Percentiles rank a stretch among this genome's conserved stretches.
Conservation (phyloP, 441 rosid species). For the Pelargonium myrrhifolium region DNA sequence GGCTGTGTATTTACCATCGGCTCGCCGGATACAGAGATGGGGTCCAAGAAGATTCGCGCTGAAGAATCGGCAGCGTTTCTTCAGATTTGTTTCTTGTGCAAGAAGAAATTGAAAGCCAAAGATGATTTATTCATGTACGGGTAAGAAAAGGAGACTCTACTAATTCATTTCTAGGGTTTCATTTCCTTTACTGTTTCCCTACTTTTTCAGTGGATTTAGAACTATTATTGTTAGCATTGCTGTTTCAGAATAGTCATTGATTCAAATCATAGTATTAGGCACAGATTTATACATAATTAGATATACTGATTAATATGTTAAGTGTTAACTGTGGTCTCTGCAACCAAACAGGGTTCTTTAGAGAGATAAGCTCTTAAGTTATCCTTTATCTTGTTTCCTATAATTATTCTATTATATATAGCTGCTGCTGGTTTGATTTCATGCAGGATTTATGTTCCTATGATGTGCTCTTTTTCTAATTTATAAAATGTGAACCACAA, state of each 20-base stretch:
- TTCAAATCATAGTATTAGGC: not conserved
- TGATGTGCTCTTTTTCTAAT: too few relatives aligned
- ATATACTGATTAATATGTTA: not conserved
- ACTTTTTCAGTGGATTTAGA: not conserved
- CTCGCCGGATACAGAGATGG: conserved; percentile 1
- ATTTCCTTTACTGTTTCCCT: not conserved
- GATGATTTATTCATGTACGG: conserved; percentile 26
- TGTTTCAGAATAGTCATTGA: too few relatives aligned
- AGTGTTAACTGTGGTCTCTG: not conserved
- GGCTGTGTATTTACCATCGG: conserved; percentile 9
- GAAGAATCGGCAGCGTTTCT: conserved; percentile 26
- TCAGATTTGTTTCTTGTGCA: conserved; percentile 24
- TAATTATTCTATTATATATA: too few relatives aligned
- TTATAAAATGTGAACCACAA: too few relatives aligned
- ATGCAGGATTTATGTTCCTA: too few relatives aligned
- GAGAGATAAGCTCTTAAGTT: not conserved
- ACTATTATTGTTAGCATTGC: not conserved
- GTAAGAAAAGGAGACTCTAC: not conserved
- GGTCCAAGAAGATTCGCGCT: not conserved
- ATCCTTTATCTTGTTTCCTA: too few relatives aligned
- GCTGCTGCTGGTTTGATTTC: too few relatives aligned
- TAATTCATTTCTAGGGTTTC: not conserved
- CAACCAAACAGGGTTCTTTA: not conserved
- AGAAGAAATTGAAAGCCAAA: conserved; percentile 19
- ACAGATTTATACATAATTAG: not conserved